A percentile compares a stretch with the other conserved stretches of the same genome.
Evolutionary conservation across 2,329 filamentous ascomycete genomes (phyloP).

Genomic region (Hirsutella rhossiliensis): DNA sequence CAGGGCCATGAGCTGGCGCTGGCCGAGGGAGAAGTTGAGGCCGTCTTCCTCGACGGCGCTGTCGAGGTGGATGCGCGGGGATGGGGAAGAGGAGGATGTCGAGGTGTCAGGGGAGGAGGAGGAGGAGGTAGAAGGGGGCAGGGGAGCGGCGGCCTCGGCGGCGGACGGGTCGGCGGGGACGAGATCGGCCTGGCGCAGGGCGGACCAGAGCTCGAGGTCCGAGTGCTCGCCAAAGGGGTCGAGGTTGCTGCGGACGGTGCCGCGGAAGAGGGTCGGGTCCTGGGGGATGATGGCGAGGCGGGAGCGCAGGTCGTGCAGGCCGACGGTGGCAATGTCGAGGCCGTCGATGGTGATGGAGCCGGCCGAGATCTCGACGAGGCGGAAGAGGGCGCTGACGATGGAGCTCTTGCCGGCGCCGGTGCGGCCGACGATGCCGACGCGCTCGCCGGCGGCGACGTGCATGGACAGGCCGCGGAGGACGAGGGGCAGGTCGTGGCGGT

Average conservation of each 20-base stretch:
- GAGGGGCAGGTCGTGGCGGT: slow-evolving; percentile 58
- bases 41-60: slow-evolving; percentile 84
- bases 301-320: slow-evolving; percentile 63
- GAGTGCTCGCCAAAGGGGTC: slow-evolving; percentile 72
- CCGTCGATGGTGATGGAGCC: slow-evolving; percentile 55
- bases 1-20: slow-evolving; percentile 90
- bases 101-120: slow-evolving; percentile 51
- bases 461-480: slow-evolving; percentile 61
- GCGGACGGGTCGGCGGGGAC: slow-evolving; percentile 42
- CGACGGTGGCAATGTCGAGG: slow-evolving; percentile 58
- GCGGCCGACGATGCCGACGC: slow-evolving; percentile 70
- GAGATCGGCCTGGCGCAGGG: slow-evolving; percentile 65
- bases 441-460: slow-evolving; percentile 63
- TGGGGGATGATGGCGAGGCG: slow-evolving; percentile 75
- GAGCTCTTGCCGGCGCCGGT: slow-evolving; percentile 76
- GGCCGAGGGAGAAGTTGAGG: slow-evolving; percentile 88
- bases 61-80: slow-evolving; percentile 65
- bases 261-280: slow-evolving; percentile 54
- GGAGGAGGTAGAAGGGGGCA: slow-evolving; percentile 60
- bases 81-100: slow-evolving; percentile 57
- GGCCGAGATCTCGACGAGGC: slow-evolving; percentile 53
- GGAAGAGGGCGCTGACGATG: slow-evolving; percentile 75
- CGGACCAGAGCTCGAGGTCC: slow-evolving; percentile 67
- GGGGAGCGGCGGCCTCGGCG: slow-evolving; percentile 33
- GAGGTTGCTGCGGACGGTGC: slow-evolving; percentile 67